A percentile compares a stretch with the other conserved stretches of the same genome.
These are phyloP conservation scores for Nasturtium officinale DNA, from an alignment of 345 rosid genomes.

Conservation along the genomic window DNA sequence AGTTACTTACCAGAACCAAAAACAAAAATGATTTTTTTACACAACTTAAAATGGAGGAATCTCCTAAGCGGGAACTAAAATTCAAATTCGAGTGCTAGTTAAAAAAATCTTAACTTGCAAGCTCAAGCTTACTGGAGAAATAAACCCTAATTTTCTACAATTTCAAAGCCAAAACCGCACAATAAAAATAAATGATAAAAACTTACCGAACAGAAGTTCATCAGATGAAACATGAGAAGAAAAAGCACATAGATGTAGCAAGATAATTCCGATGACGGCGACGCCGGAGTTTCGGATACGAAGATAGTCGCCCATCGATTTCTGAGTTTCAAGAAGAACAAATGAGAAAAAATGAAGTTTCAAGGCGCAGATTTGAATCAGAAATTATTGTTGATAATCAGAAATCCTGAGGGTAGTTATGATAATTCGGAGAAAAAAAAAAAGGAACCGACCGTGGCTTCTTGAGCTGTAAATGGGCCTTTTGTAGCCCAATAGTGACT, in stretches of 20 bases:
- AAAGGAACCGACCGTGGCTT: neutral
- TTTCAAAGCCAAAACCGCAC: neutral
- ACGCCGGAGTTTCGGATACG: slow-evolving; percentile 42
- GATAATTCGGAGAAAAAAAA: slow-evolving; percentile 11
- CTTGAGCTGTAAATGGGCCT: slow-evolving; percentile 23
- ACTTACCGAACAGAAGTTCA: slow-evolving; percentile 52
- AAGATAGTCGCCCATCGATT: slow-evolving; percentile 47
- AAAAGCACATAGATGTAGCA: slow-evolving; percentile 37
- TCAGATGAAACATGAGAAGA: slow-evolving; percentile 37
- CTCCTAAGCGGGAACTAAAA: neutral
- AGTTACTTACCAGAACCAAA: neutral
- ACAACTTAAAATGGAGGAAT: neutral
- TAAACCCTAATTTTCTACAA: slow-evolving; percentile 47
- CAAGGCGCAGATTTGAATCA: slow-evolving; percentile 45
- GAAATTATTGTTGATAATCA: too few relatives aligned
- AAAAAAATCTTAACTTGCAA: neutral
- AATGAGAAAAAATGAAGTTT: neutral
- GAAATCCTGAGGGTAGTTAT: slow-evolving; percentile 38
- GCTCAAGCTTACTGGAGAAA: neutral
- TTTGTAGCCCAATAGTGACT: neutral
- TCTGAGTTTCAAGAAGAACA: slow-evolving; percentile 22
- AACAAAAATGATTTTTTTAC: neutral
- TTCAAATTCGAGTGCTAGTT: neutral
- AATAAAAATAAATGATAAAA: neutral
- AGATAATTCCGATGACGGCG: slow-evolving; percentile 34